Evolutionary conservation across 345 rosid species (phyloP), one percentile per base, ranked within the genome.

Genomic region (Stellera chamaejasme): DNA sequence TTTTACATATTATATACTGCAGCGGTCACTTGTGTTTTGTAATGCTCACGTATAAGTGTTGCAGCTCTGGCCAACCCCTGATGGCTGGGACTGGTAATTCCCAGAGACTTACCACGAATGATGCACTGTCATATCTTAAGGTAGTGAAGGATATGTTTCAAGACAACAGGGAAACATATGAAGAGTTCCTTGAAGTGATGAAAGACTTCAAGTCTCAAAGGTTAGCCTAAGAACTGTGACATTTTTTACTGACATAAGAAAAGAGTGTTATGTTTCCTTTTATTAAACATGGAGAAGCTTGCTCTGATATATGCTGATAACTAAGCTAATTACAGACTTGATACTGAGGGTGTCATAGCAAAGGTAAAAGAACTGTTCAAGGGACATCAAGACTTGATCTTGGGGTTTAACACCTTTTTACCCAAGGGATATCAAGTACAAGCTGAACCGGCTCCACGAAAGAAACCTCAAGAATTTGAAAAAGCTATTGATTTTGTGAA

Each of bases 191-290:
- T 62, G 99, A 93, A 67, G 97, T 93, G 52, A 93, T 93, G 99
- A 93, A 89, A 66, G 97, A 89, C 72, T 93, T 93, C 60, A 93
- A 89, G 79, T 91, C 96, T 58, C 99, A 93, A 62, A 86, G 97
- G 99, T 89, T 50, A 60, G 56, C 39, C 9, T 19, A 19, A 19
- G 23, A 19, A 19, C 23, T 19, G 23, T 19, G 23, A 19, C 23
- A 1, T 19, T 19, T 19, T 19, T 19, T 19, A 19, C 23, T 19
- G n/a, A 19, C 23, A 19, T 32, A 32, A 32, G 39, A 32, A 32
- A 8, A 32, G 23, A 32, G 39, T 28, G 27, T 41, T 10, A 14
- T 43, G 12, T 32, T 49, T 45, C 16, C 26, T 43, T 5, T 27
- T 11, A 6, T 58, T 19, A 51, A 19, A 61, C 44, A 32, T 43